These are phyloP conservation scores for Metschnikowia chrysomelidarum DNA, from an alignment of 805 yeast genomes.

Conservation along the genomic window DNA sequence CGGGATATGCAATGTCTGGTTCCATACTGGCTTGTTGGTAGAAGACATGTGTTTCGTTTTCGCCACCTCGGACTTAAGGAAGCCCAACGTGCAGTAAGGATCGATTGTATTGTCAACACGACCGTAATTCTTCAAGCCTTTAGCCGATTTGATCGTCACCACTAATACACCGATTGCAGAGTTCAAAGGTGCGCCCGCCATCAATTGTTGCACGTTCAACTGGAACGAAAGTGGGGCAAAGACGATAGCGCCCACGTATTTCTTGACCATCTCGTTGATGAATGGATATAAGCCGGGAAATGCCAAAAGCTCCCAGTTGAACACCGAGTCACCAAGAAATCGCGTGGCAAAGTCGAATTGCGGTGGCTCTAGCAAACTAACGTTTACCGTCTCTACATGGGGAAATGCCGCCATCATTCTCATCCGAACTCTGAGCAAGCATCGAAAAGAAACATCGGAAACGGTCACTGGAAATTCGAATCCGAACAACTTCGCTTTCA, in stretches of 20 bases:
- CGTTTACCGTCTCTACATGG: slow-evolving; percentile 86
- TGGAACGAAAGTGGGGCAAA: slow-evolving; percentile 91
- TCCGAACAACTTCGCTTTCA: slow-evolving; percentile 83
- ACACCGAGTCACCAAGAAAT: slow-evolving; percentile 72
- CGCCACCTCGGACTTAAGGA: slow-evolving; percentile 56
- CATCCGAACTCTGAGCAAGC: slow-evolving; percentile 73
- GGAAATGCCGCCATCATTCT: slow-evolving; percentile 91
- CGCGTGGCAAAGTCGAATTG: slow-evolving; percentile 79
- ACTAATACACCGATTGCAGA: slow-evolving; percentile 86
- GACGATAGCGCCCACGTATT: slow-evolving; percentile 85
- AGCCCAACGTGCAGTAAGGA: slow-evolving; percentile 80
- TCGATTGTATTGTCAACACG: slow-evolving; percentile 78
- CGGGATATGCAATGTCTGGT: slow-evolving; percentile 71
- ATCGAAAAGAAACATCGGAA: slow-evolving; percentile 74
- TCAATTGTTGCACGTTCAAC: slow-evolving; percentile 83
- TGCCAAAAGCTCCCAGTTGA: slow-evolving; percentile 83
- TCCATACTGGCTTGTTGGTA: slow-evolving; percentile 76
- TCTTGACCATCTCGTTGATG: slow-evolving; percentile 79
- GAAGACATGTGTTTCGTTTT: slow-evolving; percentile 67
- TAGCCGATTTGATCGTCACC: slow-evolving; percentile 64
- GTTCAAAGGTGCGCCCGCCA: slow-evolving; percentile 76
- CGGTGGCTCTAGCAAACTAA: slow-evolving; percentile 84
- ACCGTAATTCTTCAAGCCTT: slow-evolving; percentile 65
- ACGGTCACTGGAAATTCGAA: slow-evolving; percentile 75
- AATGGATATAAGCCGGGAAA: slow-evolving; percentile 85